A percentile compares a stretch with the other conserved stretches of the same genome.
Conservation (phyloP, 2,329 filamentous ascomycete species). For the Stagonosporopsis chrysanthemi region DNA sequence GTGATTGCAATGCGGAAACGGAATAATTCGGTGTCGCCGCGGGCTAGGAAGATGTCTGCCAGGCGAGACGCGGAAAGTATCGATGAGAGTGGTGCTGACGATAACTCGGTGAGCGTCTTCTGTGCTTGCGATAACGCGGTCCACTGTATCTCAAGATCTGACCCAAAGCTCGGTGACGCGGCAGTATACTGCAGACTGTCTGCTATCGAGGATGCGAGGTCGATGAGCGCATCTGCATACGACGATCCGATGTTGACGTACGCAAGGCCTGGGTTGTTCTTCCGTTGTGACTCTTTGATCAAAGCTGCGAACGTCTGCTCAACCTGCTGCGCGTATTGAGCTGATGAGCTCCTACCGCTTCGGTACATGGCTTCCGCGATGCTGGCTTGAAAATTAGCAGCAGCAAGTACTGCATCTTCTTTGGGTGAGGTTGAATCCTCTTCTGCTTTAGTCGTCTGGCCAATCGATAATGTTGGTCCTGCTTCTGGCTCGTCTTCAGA, state of each 20-base stretch:
- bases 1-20: conserved; percentile 42
- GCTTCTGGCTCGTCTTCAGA: conserved; percentile 36
- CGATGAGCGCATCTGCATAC: conserved; percentile 64
- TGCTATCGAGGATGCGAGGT: conserved; percentile 59
- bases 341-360: conserved; percentile 56
- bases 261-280: conserved; percentile 57
- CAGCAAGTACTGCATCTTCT: conserved; percentile 62
- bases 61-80: conserved; percentile 35
- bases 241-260: conserved; percentile 61
- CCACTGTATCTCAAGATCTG: conserved; percentile 41
- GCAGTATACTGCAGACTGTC: conserved; percentile 29
- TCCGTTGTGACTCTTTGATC: conserved; percentile 54
- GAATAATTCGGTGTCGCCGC: conserved; percentile 45
- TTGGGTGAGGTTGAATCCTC: conserved; percentile 50
- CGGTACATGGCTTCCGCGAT: conserved; percentile 66
- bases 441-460: conserved; percentile 26
- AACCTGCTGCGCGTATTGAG: conserved; percentile 60
- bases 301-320: conserved; percentile 45
- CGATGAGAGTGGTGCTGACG: conserved; percentile 25
- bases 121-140: conserved; percentile 43
- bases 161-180: conserved; percentile 20
- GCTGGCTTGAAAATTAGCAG: conserved; percentile 64
- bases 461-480: conserved; percentile 45
- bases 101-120: conserved; percentile 36
- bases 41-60: conserved; percentile 42